Conservation (phyloP, 805 yeast species). For the Ogataea pini region DNA sequence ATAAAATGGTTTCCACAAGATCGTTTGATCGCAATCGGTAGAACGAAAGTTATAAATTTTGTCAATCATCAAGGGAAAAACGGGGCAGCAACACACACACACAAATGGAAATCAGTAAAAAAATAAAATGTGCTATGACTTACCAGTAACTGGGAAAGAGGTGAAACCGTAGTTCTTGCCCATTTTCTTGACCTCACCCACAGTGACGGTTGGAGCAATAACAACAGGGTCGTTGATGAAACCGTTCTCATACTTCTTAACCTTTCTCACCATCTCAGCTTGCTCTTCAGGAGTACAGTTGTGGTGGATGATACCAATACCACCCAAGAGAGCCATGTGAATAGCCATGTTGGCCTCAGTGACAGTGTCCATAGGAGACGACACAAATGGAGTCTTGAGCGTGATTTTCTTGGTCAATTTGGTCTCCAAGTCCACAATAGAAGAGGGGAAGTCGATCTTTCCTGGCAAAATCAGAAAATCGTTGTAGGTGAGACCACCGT, state of each 20-base stretch:
- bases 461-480: constrained; percentile 96
- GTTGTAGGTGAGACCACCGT: constrained; percentile 97
- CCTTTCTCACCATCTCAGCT: constrained; percentile 97
- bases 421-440: constrained; percentile 75
- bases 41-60: constrained; percentile 94
- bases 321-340: constrained; percentile 97
- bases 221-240: constrained; percentile 94
- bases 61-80: constrained; percentile 53
- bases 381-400: constrained; percentile 90
- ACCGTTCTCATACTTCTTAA: constrained; percentile 96
- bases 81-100: constrained; percentile 11
- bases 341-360: constrained; percentile 98
- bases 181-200: constrained; percentile 75
- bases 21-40: constrained; percentile 96
- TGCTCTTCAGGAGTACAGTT: constrained; percentile 96
- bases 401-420: constrained; percentile 89
- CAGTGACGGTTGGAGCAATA: constrained; percentile 71
- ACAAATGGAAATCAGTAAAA: not conserved
- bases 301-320: constrained; percentile 98
- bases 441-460: constrained; percentile 84
- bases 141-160: constrained; percentile 99
- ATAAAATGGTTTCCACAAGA: constrained; percentile 75
- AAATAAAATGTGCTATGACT: constrained; percentile 53
- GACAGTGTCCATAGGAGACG: constrained; percentile 99
- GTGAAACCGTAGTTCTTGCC: constrained; percentile 82